Base-by-base conservation (phyloP, 768 basidiomycete species). In the Auricularia sp. region DNA sequence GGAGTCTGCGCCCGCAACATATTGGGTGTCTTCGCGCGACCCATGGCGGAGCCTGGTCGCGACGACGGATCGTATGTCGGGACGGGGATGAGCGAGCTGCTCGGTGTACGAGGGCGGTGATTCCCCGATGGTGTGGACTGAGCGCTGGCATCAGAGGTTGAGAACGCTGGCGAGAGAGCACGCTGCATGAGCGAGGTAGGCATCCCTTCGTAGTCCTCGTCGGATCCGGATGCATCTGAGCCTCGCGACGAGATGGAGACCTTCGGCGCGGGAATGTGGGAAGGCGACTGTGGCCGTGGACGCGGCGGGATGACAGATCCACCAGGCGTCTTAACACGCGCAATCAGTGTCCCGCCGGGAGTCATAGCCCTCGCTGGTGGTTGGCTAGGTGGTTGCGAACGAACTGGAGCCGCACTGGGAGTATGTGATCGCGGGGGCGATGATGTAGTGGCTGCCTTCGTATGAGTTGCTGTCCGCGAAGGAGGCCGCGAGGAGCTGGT, bases 71-170 rank as follows among this genome's bases (percentile, higher is more conserved):
- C 84, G 86, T 2, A 91, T 77, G 67, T 81, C 21, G 91, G 90
- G 33, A 91, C 80, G 23, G 90, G 90, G 64, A 93, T 91, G 84
- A 84, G 87, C 4, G 91, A 93, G 63, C 88, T 83, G 70, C 90
- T 91, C 1, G 90, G 89, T 35, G 90, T 61, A 39, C 90, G 81
- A 11, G 85, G 82, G 35, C 64, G 56, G 34, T 16, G 59, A 43
- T 33, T 36, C 35, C 33, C 47, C 43, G 36, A 18, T 33, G 58
- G 60, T 36, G 58, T 64, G 34, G 66, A 62, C 63, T 63, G 51
- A 14, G 68, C 43, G 61, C 78, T 80, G 16, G 77, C 70, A 21
- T 77, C 79, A 33, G 83, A 80, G 2, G 75, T 72, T 12, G 83
- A 83, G 66, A 79, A 77, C 7, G 85, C 77, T 4, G 88, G 85